Percentiles rank a stretch among this genome's conserved stretches.
Evolutionary conservation across 2,329 filamentous ascomycete genomes (phyloP).

Genomic region (Alternaria arbusti): DNA sequence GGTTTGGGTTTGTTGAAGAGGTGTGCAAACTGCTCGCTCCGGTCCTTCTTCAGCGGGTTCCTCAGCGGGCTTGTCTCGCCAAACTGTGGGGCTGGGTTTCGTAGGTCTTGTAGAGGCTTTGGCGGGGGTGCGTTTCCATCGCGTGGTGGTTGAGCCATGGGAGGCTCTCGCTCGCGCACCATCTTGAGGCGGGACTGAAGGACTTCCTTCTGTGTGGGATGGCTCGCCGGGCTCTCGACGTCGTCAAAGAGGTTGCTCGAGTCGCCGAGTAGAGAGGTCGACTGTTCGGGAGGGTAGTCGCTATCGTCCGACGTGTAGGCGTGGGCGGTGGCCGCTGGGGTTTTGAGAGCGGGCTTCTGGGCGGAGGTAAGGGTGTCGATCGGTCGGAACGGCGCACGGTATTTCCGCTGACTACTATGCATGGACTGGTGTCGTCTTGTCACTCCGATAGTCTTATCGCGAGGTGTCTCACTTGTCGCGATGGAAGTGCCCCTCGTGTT

Average conservation of each 20-base stretch:
- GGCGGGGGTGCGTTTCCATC: constrained; percentile 21
- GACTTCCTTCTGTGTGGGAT: background rate
- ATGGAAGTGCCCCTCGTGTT: constrained; percentile 10
- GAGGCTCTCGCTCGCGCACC: constrained; percentile 60
- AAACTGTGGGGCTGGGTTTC: constrained; percentile 54
- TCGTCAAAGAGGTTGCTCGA: constrained; percentile 48
- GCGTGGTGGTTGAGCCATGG: constrained; percentile 43
- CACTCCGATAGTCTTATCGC: background rate
- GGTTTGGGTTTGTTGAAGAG: constrained; percentile 61
- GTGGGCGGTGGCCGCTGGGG: constrained; percentile 5
- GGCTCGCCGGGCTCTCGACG: constrained; percentile 6
- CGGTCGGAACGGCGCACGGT: constrained; percentile 42
- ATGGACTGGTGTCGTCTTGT: constrained; percentile 20
- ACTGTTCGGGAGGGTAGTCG: constrained; percentile 13
- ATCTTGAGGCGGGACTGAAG: constrained; percentile 45
- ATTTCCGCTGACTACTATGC: constrained; percentile 32
- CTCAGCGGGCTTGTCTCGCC: constrained; percentile 65
- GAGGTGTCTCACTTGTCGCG: background rate
- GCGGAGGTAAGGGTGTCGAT: constrained; percentile 43
- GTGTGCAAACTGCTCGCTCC: constrained; percentile 40
- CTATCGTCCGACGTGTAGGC: constrained; percentile 7
- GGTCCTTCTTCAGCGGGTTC: constrained; percentile 52
- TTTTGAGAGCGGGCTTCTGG: constrained; percentile 38
- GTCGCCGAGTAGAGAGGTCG: constrained; percentile 32
- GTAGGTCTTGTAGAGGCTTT: constrained; percentile 43